These are phyloP conservation scores for Cytospora piceae DNA, from an alignment of 2,329 filamentous ascomycete genomes.

Conservation along the genomic window DNA sequence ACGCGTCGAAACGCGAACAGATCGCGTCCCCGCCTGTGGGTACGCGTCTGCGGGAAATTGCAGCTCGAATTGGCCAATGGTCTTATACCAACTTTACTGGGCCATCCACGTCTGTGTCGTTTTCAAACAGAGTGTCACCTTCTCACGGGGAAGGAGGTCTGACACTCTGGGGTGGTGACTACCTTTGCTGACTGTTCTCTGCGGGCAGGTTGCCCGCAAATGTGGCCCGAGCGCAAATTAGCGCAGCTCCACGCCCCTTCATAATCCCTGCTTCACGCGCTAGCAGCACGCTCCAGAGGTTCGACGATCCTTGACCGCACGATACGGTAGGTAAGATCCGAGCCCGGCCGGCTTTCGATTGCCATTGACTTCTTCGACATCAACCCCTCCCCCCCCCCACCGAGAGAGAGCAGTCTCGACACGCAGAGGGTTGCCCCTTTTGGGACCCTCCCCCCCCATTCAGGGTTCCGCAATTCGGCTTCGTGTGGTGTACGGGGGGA, in stretches of 20 bases:
- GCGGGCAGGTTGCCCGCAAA: slow-evolving; percentile 1
- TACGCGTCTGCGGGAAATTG: slow-evolving; percentile 19
- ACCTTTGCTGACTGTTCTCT: background rate
- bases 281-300: slow-evolving; percentile 12
- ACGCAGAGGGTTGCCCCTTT: background rate
- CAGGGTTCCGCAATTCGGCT: background rate
- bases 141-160: background rate
- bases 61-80: slow-evolving; percentile 19
- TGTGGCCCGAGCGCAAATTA: slow-evolving; percentile 15
- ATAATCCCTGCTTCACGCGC: slow-evolving; percentile 19
- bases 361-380: background rate
- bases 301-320: no score
- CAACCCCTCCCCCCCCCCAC: background rate
- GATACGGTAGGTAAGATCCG: background rate
- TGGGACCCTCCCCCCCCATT: background rate
- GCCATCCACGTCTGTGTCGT: slow-evolving; percentile 5
- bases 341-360: background rate
- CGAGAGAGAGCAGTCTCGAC: no score
- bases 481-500: no score
- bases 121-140: slow-evolving; percentile 8
- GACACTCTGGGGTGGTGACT: background rate
- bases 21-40: slow-evolving; percentile 17
- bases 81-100: slow-evolving; percentile 21
- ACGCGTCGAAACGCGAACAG: slow-evolving; percentile 12
- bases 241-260: slow-evolving; percentile 10